phyloP scores from a whole-genome alignment of 257 asterid species.

The Rehmannia glutinosa region DNA sequence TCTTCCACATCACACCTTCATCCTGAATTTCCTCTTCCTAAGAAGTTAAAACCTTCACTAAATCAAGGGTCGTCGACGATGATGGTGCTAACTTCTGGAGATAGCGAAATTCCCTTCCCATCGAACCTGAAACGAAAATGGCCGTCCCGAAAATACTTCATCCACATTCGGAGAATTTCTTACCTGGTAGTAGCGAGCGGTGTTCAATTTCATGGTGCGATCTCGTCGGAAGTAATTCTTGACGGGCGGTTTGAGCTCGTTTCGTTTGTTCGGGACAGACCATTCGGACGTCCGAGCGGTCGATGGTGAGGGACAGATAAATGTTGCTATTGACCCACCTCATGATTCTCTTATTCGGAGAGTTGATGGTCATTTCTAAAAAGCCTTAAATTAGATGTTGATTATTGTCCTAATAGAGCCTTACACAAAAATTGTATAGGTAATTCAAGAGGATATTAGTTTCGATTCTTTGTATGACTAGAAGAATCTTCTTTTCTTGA shows the following conservation, averaged over 20 bases:
- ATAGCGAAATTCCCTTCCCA: no score
- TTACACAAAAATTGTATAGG: no score
- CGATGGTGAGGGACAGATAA: no score
- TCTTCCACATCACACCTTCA: constrained; percentile 2
- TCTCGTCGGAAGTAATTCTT: not conserved
- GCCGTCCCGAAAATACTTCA: not conserved
- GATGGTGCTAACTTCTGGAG: constrained; percentile 14
- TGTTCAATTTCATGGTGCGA: not conserved
- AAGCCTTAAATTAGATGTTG: no score
- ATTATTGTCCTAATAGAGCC: no score
- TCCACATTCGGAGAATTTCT: constrained; percentile 23
- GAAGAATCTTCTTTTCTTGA: no score
- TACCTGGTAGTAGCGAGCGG: constrained; percentile 14
- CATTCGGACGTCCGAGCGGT: constrained; percentile 17
- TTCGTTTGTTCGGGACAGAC: constrained; percentile 52
- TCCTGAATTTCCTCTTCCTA: constrained; percentile 26
- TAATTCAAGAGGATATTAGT: no score
- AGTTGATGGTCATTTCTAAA: no score
- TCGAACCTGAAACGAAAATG: not conserved
- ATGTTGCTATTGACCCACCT: no score
- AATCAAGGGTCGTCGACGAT: no score
- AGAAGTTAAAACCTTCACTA: constrained; percentile 26
- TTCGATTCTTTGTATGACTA: no score
- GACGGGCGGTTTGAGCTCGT: constrained; percentile 13
- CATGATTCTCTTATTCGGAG: no score